A percentile compares a stretch with the other conserved stretches of the same genome.
Conservation (phyloP, 2,329 filamentous ascomycete species). For the Pyrenochaeta sp. region DNA sequence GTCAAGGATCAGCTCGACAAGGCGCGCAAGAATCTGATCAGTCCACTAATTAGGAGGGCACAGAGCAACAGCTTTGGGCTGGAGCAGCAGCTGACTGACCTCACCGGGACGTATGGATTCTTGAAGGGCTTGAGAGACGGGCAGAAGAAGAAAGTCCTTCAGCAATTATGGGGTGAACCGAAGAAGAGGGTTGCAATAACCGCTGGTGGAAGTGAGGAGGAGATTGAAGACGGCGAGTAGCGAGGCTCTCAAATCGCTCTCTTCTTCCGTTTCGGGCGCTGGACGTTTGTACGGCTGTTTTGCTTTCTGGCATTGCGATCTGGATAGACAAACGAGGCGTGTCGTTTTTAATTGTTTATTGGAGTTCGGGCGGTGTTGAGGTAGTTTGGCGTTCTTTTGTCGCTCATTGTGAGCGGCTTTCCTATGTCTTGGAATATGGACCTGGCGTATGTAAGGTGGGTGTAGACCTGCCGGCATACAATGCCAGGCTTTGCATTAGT, state of each 20-base stretch:
- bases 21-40: constrained; percentile 83
- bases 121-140: constrained; percentile 76
- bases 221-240: constrained; percentile 18
- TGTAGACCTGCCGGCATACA: no score
- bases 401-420: no score
- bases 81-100: constrained; percentile 83
- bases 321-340: constrained; percentile 11
- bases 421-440: no score
- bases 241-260: background rate
- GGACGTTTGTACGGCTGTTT: background rate
- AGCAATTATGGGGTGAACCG: constrained; percentile 67
- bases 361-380: background rate
- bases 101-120: constrained; percentile 82
- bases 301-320: constrained; percentile 8
- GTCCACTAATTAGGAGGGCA: constrained; percentile 78
- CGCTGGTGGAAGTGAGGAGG: constrained; percentile 24
- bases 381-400: no score
- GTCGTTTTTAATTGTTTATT: background rate
- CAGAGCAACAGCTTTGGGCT: constrained; percentile 75
- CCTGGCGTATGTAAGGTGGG: no score
- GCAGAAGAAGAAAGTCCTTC: constrained; percentile 85
- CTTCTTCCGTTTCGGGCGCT: background rate
- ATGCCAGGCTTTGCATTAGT: no score
- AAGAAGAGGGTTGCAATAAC: constrained; percentile 41
- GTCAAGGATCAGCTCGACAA: constrained; percentile 88